phyloP scores from a whole-genome alignment of 1,139 yeast genomes.

The Taphrina deformans region DNA sequence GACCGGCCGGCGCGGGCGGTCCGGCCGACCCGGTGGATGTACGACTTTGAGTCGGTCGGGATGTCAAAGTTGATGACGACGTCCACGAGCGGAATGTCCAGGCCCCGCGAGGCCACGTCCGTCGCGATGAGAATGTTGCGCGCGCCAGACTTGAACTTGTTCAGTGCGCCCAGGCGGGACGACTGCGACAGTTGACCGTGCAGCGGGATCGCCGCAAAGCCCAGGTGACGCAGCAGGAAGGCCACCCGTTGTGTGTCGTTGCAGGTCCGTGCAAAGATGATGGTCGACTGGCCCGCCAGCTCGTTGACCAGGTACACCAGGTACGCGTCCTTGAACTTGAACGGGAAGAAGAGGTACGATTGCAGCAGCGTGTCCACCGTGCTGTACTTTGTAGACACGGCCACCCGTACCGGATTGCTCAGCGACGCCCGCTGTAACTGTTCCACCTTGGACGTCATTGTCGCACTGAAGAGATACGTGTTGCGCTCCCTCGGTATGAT shows the following conservation, averaged over 20 bases:
- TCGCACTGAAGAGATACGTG: slow-evolving; percentile 89
- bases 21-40: slow-evolving; percentile 95
- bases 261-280: slow-evolving; percentile 90
- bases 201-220: slow-evolving; percentile 86
- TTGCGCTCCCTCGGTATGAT: slow-evolving; percentile 83
- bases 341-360: slow-evolving; percentile 85
- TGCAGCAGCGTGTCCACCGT: slow-evolving; percentile 92
- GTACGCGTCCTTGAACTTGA: slow-evolving; percentile 87
- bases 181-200: slow-evolving; percentile 94
- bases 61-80: slow-evolving; percentile 89
- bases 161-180: slow-evolving; percentile 87
- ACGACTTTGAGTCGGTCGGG: slow-evolving; percentile 97
- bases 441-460: slow-evolving; percentile 93
- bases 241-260: slow-evolving; percentile 94
- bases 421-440: slow-evolving; percentile 91
- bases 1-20: slow-evolving; percentile 98
- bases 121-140: slow-evolving; percentile 87
- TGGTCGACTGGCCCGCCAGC: slow-evolving; percentile 78
- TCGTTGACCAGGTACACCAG: slow-evolving; percentile 81
- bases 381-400: slow-evolving; percentile 83
- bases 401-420: slow-evolving; percentile 83
- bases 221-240: slow-evolving; percentile 72
- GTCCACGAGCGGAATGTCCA: slow-evolving; percentile 94
- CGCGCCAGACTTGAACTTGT: slow-evolving; percentile 84
- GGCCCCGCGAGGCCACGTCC: slow-evolving; percentile 97